Percentiles rank a stretch among this genome's conserved stretches.
These are phyloP conservation scores for Nicotiana attenuata DNA, from an alignment of 257 asterid genomes.

Conservation along the genomic window DNA sequence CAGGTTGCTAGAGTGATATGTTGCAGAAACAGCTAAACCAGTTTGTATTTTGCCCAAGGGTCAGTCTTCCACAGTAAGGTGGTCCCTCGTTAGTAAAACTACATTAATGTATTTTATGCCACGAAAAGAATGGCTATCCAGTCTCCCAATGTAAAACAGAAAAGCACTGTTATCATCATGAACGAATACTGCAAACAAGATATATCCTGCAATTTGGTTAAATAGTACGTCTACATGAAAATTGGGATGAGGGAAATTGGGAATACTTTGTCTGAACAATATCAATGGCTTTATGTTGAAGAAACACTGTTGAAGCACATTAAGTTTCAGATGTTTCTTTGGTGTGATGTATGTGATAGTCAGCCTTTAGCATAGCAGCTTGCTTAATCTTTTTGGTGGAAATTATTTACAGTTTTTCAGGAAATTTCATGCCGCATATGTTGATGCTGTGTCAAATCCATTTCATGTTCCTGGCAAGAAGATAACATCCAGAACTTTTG, in stretches of 20 bases:
- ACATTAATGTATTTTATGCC: neutral
- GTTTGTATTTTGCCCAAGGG: neutral
- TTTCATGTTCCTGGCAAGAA: slow-evolving; percentile 96
- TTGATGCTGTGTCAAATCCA: slow-evolving; percentile 96
- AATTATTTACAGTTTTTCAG: slow-evolving; percentile 63
- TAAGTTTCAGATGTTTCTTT: neutral
- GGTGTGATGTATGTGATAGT: neutral
- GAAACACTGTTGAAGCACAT: neutral
- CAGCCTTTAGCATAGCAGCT: slow-evolving; percentile 4
- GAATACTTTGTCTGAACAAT: neutral
- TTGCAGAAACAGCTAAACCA: neutral
- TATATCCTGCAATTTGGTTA: neutral
- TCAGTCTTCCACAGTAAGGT: neutral
- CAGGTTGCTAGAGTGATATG: neutral
- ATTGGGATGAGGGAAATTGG: neutral
- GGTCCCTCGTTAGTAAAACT: neutral
- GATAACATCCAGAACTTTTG: slow-evolving; percentile 73
- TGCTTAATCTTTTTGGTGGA: slow-evolving; percentile 15
- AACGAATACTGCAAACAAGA: slow-evolving; percentile 2
- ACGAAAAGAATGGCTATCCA: neutral
- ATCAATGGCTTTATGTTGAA: neutral
- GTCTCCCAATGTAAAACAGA: neutral
- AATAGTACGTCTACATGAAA: neutral
- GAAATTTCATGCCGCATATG: slow-evolving; percentile 89
- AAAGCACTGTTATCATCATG: neutral